These are phyloP conservation scores for Apiotrichum siamense DNA, from an alignment of 1,284 basidiomycete species.

Conservation along the genomic window DNA sequence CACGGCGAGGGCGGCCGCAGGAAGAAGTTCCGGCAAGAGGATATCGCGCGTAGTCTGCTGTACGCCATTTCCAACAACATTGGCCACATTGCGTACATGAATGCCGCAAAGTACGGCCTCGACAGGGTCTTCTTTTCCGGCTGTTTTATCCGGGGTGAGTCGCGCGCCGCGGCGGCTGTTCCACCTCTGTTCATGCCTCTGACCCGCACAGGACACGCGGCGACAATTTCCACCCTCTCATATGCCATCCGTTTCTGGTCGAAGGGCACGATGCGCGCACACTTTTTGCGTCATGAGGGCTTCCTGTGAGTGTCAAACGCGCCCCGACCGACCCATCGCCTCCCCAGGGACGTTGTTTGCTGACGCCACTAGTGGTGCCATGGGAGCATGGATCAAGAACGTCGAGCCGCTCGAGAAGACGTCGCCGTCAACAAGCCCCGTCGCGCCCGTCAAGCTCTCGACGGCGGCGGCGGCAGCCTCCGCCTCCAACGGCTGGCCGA, in stretches of 20 bases:
- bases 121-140: conserved; percentile 99
- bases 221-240: conserved; percentile 93
- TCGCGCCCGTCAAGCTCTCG: not conserved
- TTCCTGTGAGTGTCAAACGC: conserved; percentile 56
- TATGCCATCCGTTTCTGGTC: conserved; percentile 99
- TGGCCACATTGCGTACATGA: conserved; percentile 99
- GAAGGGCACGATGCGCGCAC: conserved; percentile 91
- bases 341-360: no score
- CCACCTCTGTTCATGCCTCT: not conserved
- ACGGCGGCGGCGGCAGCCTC: not conserved
- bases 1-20: conserved; percentile 53
- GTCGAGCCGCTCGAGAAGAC: conserved; percentile 50
- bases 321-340: no score
- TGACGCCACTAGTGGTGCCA: conserved; percentile 69
- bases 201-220: conserved; percentile 70
- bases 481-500: not conserved
- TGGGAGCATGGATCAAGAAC: conserved; percentile 95
- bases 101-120: conserved; percentile 96
- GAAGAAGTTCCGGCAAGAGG: conserved; percentile 81
- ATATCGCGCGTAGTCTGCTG: conserved; percentile 87
- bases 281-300: conserved; percentile 96
- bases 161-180: not conserved
- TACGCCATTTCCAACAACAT: conserved; percentile 99
- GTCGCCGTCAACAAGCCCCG: not conserved
- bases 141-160: conserved; percentile 91